Evolutionary conservation across 2,329 filamentous ascomycete species (phyloP), one percentile per base, ranked within the genome.

Genomic region (Aspergillus sp.): DNA sequence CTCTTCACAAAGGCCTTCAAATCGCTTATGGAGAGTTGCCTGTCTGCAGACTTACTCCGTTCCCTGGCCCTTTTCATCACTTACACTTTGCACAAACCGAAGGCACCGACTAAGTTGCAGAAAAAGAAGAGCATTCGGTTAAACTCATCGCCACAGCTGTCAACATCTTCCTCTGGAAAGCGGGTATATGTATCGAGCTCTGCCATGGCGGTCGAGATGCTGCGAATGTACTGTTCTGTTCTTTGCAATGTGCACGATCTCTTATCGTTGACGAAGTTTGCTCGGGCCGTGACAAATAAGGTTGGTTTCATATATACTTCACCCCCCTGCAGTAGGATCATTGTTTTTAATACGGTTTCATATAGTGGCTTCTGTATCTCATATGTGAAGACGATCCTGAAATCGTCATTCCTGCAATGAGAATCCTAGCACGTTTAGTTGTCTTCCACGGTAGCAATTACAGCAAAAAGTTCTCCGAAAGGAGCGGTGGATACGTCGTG

Each of bases 211-310:
- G 77, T 84, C 33, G 83, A 80, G 52, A 80, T 96, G 46, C 72
- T 96, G 17, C 81, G 81, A 53, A 83, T 95, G 69, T 91, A 93
- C 61, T 80, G 85, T 6, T 78, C 83, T 22, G 75, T 95, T 9
- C 74, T 96, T 7, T 95, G 90, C 60, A 83, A 88, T 52, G 81
- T 82, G 58, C 78, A 78, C 19, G 88, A 84, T 54, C 71, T 78
- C 7, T 74, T 74, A 12, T 83, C 85, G 52, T 86, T 95, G 48
- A 82, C 84, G 61, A 93, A 90, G 59, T 97, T 98, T 73, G 88
- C 90, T 4, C 87, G 86, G 61, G 94, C 91, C 1, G 91, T 98
- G 7, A 96, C 91, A 19, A 95, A 95, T 58, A 95, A 95, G 78
- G 87, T 89, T 73, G 61, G 74, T 67, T 52, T 10, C 3, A 32